Percentiles rank a stretch among this genome's conserved stretches.
These are phyloP conservation scores for Backusella luteola DNA, from an alignment of 192 early-diverging fungal genomes.

Conservation along the genomic window DNA sequence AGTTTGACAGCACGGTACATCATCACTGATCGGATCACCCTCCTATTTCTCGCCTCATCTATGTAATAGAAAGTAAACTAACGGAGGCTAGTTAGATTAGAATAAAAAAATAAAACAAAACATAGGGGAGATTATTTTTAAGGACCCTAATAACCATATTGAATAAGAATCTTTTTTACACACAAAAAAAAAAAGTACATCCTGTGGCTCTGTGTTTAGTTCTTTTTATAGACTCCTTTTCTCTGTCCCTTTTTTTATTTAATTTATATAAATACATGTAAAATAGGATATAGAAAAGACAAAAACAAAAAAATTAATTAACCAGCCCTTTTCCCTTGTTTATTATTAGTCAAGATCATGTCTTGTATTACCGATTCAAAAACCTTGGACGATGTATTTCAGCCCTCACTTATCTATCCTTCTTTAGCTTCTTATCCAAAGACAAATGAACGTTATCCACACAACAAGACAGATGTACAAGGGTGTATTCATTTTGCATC, in stretches of 20 bases:
- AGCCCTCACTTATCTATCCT: constrained; percentile 3
- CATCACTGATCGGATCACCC: not conserved
- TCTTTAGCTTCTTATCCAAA: not conserved
- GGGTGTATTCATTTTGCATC: constrained; percentile 9
- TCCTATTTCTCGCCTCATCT: not conserved
- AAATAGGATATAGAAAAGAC: not conserved
- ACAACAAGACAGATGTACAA: not conserved
- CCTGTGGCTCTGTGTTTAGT: not conserved
- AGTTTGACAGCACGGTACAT: not conserved
- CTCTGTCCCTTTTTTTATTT: not conserved
- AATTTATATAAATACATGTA: not conserved
- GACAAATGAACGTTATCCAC: not conserved
- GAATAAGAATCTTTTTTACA: not conserved
- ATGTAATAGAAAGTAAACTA: not conserved
- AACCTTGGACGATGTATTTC: not conserved
- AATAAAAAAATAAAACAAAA: not conserved
- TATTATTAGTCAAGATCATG: not conserved
- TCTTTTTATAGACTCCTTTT: not conserved
- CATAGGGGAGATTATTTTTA: not conserved
- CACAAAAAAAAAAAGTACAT: not conserved
- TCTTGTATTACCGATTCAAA: constrained; percentile 1
- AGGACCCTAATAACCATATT: not conserved
- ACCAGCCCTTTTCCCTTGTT: not conserved
- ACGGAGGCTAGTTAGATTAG: not conserved
- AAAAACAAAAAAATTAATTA: not conserved